These are phyloP conservation scores for Alternaria sp. DNA, from an alignment of 2,329 filamentous ascomycete species.

Conservation along the genomic window DNA sequence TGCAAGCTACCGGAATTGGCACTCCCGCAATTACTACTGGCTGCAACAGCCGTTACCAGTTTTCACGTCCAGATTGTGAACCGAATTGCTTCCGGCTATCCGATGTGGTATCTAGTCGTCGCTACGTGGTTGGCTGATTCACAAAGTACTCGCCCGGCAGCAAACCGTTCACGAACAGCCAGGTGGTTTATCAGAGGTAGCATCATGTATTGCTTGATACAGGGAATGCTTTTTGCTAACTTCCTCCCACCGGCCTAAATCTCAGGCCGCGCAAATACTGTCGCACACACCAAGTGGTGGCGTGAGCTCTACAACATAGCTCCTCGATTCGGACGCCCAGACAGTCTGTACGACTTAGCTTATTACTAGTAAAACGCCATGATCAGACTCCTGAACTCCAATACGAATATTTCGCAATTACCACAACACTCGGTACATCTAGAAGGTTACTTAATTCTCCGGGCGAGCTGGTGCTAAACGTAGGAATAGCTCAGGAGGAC, in stretches of 20 bases:
- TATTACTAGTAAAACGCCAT: not conserved
- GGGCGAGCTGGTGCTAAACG: not conserved
- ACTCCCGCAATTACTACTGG: constrained; percentile 73
- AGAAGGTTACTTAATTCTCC: not conserved
- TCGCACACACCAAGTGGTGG: not conserved
- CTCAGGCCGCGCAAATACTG: not conserved
- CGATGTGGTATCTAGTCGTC: constrained; percentile 86
- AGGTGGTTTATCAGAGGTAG: constrained; percentile 56
- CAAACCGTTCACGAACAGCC: not conserved
- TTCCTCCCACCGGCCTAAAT: constrained; percentile 86
- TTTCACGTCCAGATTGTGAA: constrained; percentile 97
- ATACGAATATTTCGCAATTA: not conserved
- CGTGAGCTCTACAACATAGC: not conserved
- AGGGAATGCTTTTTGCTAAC: constrained; percentile 82
- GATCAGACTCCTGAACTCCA: not conserved
- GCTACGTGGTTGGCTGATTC: constrained; percentile 51
- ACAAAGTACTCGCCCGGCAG: not conserved
- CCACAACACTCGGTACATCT: not conserved
- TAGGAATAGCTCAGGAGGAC: not conserved
- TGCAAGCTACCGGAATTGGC: constrained; percentile 60
- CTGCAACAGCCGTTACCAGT: constrained; percentile 72
- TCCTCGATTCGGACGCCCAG: not conserved
- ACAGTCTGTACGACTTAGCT: not conserved
- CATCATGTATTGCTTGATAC: constrained; percentile 81
- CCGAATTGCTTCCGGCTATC: constrained; percentile 84